Evolutionary conservation across 2,329 filamentous ascomycete species (phyloP), one percentile per base, ranked within the genome.

Genomic region (Colletotrichum paranaense): DNA sequence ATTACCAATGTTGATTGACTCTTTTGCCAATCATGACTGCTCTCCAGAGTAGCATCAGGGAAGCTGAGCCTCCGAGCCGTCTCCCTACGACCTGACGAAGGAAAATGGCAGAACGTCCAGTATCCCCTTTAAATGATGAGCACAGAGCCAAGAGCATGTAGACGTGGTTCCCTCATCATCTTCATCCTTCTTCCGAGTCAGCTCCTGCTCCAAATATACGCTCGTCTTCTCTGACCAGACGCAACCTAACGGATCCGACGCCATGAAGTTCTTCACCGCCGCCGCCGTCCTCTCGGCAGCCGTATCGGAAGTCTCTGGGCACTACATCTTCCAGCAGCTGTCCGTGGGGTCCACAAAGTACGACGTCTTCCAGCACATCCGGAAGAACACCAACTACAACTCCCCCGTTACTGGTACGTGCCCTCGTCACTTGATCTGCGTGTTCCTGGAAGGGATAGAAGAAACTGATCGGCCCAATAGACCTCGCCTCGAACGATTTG

Each of bases 381-480:
- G 82, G n/a, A 78, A 76, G 69, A 82, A 83, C 78, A 81, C 80
- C 62, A 83, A 82, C 79, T 78, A 78, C 76, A 82, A 83, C 78
- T 81, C 80, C 12, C 81, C 81, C 12, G 81, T 82, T 32, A 81
- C 78, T 42, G 76, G 77, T 78, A 72, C 57, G 69, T n/a, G 24
- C 30, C 7, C 9, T 8, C 16, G 5, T 11, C 42, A 49, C 19
- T 42, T 3, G 4, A 22, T 8, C 3, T 8, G 19, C 16, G 42
- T 22, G 14, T 32, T 24, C 22, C 12, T 32, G 22, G 11, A 14
- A 3, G 28, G n/a, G 4, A 7, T 11, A n/a, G 11, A 11, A 42
- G 8, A 19, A 9, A 42, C 12, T 53, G 2, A 32, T 53, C 60
- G 3, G 35, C 19, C 7, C 42, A 8, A 1, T n/a, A 82, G 81